Evolutionary conservation across 352 stramenopile genomes (phyloP).

Genomic region (Globisporangium cystogenes): DNA sequence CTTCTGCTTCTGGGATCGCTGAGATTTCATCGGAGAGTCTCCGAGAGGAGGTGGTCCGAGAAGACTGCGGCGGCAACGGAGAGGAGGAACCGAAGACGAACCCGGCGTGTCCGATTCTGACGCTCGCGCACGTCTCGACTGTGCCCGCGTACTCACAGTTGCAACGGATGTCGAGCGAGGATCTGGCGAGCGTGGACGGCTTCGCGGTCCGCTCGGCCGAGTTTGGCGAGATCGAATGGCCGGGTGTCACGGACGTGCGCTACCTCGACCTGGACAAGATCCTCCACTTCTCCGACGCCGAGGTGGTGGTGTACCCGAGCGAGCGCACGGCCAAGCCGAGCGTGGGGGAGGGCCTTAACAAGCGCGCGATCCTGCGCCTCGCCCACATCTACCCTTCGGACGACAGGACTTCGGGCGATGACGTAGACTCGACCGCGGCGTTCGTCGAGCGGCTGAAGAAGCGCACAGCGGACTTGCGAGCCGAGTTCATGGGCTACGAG

Average conservation of each 20-base stretch:
- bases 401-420: background rate
- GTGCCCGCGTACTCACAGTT: slow-evolving; percentile 23
- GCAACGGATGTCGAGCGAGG: slow-evolving; percentile 28
- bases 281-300: slow-evolving; percentile 25
- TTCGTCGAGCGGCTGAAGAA: slow-evolving; percentile 34
- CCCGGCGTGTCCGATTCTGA: slow-evolving; percentile 20
- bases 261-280: slow-evolving; percentile 39
- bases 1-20: background rate
- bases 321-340: slow-evolving; percentile 29
- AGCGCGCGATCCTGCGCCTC: slow-evolving; percentile 36
- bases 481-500: slow-evolving; percentile 34
- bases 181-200: slow-evolving; percentile 31
- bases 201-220: slow-evolving; percentile 30
- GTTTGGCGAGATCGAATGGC: slow-evolving; percentile 35
- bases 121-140: slow-evolving; percentile 35
- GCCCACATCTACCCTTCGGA: slow-evolving; percentile 24
- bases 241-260: slow-evolving; percentile 34
- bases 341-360: slow-evolving; percentile 35
- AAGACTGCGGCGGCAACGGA: background rate
- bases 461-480: slow-evolving; percentile 26
- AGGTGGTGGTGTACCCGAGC: slow-evolving; percentile 43
- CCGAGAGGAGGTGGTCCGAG: background rate
- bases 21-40: background rate
- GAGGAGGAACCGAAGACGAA: background rate
- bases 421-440: slow-evolving; percentile 11